phyloP scores from a whole-genome alignment of 2,329 filamentous ascomycete species.

The Sclerotinia minor region DNA sequence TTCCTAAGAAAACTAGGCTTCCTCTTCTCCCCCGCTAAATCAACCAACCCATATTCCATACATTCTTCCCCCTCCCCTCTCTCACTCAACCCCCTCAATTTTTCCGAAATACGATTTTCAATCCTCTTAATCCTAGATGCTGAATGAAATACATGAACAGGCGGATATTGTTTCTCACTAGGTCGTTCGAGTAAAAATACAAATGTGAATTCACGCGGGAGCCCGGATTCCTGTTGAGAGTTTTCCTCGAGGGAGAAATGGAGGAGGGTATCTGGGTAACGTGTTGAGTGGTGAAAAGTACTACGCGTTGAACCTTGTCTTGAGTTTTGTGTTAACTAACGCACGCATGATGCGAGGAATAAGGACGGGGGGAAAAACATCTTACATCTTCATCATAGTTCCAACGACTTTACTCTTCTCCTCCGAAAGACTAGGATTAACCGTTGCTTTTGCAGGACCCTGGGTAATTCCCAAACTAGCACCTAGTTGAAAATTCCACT shows the following conservation, averaged over 20 bases:
- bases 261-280: slow-evolving; percentile 40
- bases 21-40: not conserved
- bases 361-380: not conserved
- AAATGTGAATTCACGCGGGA: slow-evolving; percentile 54
- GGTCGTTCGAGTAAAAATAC: slow-evolving; percentile 46
- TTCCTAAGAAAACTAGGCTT: not conserved
- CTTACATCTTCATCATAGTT: slow-evolving; percentile 37
- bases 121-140: not conserved
- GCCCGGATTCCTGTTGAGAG: slow-evolving; percentile 48
- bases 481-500: slow-evolving; percentile 36
- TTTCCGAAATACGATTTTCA: slow-evolving; percentile 4
- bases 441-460: slow-evolving; percentile 38
- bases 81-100: not conserved
- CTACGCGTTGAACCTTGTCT: slow-evolving; percentile 24
- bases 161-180: slow-evolving; percentile 11
- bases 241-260: slow-evolving; percentile 55
- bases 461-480: slow-evolving; percentile 48
- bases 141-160: slow-evolving; percentile 24
- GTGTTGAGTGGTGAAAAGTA: slow-evolving; percentile 2
- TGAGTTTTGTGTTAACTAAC: too few species aligned
- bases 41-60: not conserved
- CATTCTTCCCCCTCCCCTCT: not conserved
- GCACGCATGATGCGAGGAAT: not conserved
- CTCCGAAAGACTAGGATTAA: slow-evolving; percentile 28
- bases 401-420: slow-evolving; percentile 33